Evolutionary conservation across 129 eudicot species (phyloP).

Genomic region (Flaveria robusta): DNA sequence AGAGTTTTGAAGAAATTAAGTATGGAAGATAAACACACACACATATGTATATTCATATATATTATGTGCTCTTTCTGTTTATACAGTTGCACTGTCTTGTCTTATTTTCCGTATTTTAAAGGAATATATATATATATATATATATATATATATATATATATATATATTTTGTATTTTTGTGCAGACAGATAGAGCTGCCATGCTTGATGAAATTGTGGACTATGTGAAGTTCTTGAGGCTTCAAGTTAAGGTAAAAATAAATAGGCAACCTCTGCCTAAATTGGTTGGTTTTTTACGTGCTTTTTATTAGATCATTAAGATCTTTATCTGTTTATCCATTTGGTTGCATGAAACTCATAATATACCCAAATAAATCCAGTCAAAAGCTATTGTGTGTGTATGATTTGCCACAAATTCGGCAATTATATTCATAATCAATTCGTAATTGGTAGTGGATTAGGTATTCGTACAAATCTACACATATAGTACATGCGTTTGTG

Average conservation of each 20-base stretch:
- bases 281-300: neutral
- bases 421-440: conserved; percentile 2
- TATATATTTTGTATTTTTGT: neutral
- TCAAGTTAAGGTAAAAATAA: conserved; percentile 79
- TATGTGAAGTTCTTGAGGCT: conserved; percentile 94
- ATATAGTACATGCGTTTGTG: neutral
- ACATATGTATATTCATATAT: neutral
- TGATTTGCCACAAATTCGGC: conserved; percentile 8
- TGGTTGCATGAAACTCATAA: conserved; percentile 13
- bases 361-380: conserved; percentile 4
- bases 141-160: conserved; percentile 1
- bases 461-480: conserved; percentile 4
- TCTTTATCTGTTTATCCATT: conserved; percentile 8
- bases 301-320: neutral
- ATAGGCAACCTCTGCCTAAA: neutral
- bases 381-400: conserved; percentile 12
- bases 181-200: conserved; percentile 98
- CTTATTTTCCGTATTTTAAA: neutral
- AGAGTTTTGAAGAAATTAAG: neutral
- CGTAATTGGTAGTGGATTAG: conserved; percentile 15
- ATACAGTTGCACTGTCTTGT: conserved; percentile 4
- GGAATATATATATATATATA: neutral
- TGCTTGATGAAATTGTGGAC: conserved; percentile 98
- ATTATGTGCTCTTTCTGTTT: conserved; percentile 20
- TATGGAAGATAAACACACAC: too few species aligned